A percentile compares a stretch with the other conserved stretches of the same genome.
These are phyloP conservation scores for Rhodotorula taiwanensis DNA, from an alignment of 768 basidiomycete genomes.

Conservation along the genomic window DNA sequence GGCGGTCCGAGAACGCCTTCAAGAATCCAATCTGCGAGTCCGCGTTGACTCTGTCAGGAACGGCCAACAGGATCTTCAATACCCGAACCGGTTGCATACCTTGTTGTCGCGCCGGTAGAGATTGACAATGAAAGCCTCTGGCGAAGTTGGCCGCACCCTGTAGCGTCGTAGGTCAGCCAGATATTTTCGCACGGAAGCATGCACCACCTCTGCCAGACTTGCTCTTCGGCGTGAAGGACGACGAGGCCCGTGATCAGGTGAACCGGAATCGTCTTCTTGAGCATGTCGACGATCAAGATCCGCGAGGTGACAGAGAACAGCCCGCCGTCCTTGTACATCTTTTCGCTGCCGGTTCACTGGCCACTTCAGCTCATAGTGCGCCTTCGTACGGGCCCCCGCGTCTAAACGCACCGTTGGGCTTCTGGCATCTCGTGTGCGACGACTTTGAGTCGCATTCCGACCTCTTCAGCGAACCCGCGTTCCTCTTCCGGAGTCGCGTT, in stretches of 20 bases:
- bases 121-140: conserved; percentile 88
- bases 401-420: conserved; percentile 50
- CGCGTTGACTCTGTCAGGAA: too few relatives aligned
- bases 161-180: neutral
- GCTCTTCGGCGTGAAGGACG: conserved; percentile 87
- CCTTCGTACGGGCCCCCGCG: neutral
- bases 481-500: conserved; percentile 78
- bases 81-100: conserved; percentile 38
- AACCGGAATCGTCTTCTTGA: conserved; percentile 75
- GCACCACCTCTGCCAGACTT: conserved; percentile 28
- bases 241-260: conserved; percentile 82
- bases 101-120: conserved; percentile 83
- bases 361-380: neutral
- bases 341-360: conserved; percentile 54
- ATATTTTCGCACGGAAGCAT: too few relatives aligned
- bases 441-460: conserved; percentile 74
- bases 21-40: conserved; percentile 70
- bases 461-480: conserved; percentile 80
- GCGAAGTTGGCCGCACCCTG: conserved; percentile 73
- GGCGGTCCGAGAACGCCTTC: conserved; percentile 95
- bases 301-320: conserved; percentile 86
- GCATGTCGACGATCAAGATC: conserved; percentile 90
- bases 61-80: too few relatives aligned
- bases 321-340: conserved; percentile 78
- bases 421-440: conserved; percentile 73